phyloP scores from a whole-genome alignment of 768 basidiomycete species.

The Podaxis sp. region DNA sequence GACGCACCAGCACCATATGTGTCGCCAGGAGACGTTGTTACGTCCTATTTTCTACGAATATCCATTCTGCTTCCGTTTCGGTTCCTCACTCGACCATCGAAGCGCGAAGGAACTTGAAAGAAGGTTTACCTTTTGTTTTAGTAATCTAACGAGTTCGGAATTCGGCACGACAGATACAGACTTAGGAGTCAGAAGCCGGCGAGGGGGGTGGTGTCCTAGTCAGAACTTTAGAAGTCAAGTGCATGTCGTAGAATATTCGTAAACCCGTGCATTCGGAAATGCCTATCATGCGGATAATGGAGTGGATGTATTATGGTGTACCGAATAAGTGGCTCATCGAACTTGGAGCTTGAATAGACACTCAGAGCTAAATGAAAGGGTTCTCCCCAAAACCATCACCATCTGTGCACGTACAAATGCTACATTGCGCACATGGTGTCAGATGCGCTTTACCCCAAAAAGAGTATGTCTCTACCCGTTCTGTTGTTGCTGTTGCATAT shows the following conservation, averaged over 20 bases:
- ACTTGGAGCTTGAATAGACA: background rate
- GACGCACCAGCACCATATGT: background rate
- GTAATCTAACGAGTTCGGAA: slow-evolving; percentile 1
- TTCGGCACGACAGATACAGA: background rate
- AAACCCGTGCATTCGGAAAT: background rate
- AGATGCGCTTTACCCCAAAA: background rate
- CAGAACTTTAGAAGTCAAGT: background rate
- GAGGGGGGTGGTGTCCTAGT: background rate
- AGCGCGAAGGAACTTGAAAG: background rate
- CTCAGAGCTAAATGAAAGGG: background rate
- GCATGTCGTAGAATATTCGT: background rate
- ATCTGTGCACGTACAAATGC: slow-evolving; percentile 1
- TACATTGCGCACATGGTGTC: background rate
- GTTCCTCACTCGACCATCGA: background rate
- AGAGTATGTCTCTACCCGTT: background rate
- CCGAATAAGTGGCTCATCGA: background rate
- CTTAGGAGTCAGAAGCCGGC: slow-evolving; percentile 1
- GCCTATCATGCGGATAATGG: background rate
- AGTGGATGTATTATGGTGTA: background rate
- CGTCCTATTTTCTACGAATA: background rate
- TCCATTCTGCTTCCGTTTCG: background rate
- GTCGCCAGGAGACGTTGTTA: background rate
- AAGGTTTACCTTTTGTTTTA: background rate
- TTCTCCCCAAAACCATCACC: background rate
- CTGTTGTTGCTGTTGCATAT: background rate